Evolutionary conservation across 805 yeast species (phyloP).

Genomic region (Groenewaldozyma salmanticensis): DNA sequence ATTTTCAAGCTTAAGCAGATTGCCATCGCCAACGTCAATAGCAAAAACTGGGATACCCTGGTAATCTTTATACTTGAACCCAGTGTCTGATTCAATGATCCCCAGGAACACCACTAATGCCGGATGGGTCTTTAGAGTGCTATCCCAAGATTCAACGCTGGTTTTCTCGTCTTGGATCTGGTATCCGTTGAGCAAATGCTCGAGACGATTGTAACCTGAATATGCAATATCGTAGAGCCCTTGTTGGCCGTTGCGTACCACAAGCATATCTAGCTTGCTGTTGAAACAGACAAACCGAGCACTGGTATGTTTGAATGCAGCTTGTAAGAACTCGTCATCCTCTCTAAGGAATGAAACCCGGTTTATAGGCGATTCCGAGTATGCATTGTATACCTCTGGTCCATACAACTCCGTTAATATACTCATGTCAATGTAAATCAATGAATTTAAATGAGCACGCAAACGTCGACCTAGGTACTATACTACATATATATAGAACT

Average conservation of each 20-base stretch:
- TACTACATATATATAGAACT: too few relatives aligned
- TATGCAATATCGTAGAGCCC: slow-evolving; percentile 1
- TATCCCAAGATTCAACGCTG: slow-evolving; percentile 26
- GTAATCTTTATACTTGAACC: slow-evolving; percentile 14
- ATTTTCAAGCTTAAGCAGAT: slow-evolving; percentile 8
- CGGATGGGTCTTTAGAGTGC: slow-evolving; percentile 18
- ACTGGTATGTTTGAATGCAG: slow-evolving; percentile 36
- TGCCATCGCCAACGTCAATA: slow-evolving; percentile 22
- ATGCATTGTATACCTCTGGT: slow-evolving; percentile 27
- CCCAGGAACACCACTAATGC: slow-evolving; percentile 39
- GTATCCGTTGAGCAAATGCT: slow-evolving; percentile 24
- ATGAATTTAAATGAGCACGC: too few relatives aligned
- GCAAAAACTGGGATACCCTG: slow-evolving; percentile 34
- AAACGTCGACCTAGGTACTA: too few relatives aligned
- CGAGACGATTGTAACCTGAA: slow-evolving; percentile 24
- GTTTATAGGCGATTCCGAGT: slow-evolving; percentile 46
- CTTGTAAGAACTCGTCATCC: slow-evolving; percentile 40
- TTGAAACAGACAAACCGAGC: slow-evolving; percentile 41
- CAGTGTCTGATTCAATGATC: slow-evolving; percentile 28
- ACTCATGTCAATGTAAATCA: slow-evolving; percentile 1
- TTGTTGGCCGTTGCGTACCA: slow-evolving; percentile 2
- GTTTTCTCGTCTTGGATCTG: slow-evolving; percentile 16
- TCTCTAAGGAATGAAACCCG: slow-evolving; percentile 56
- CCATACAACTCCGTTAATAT: slow-evolving; percentile 19
- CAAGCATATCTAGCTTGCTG: slow-evolving; percentile 20